phyloP scores from a whole-genome alignment of 805 yeast species.

The Candida odintsovae region DNA sequence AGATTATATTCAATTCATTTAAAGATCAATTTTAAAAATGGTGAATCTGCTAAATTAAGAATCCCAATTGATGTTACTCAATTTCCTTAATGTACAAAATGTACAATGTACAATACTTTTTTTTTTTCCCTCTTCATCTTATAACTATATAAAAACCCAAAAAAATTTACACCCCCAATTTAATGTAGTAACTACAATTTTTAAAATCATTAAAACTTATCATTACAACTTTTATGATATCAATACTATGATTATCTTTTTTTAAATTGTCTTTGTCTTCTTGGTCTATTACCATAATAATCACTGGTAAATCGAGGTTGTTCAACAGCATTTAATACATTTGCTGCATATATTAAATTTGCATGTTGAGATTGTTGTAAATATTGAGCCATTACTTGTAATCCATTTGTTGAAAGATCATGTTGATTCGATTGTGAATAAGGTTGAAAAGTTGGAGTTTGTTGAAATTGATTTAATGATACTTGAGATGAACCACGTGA shows the following conservation, averaged over 20 bases:
- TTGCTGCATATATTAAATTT: constrained; percentile 45
- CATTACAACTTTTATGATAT: neutral
- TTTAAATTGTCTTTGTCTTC: neutral
- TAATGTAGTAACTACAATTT: neutral
- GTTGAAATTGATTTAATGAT: neutral
- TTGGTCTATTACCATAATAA: neutral
- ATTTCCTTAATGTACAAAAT: no score
- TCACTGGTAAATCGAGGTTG: neutral
- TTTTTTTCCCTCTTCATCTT: no score
- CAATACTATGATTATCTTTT: neutral
- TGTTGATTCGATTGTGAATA: neutral
- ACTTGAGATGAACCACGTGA: neutral
- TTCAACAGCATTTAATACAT: constrained; percentile 46
- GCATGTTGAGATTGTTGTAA: constrained; percentile 69
- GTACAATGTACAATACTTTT: no score
- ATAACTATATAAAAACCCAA: no score
- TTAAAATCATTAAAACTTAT: neutral
- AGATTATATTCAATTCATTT: constrained; percentile 53
- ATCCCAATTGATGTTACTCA: constrained; percentile 26
- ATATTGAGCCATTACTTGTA: constrained; percentile 75
- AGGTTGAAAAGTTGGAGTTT: neutral
- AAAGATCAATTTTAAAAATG: constrained; percentile 30
- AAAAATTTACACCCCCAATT: no score
- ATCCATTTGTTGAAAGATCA: constrained; percentile 38
- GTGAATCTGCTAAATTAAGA: constrained; percentile 26